Evolutionary conservation across 805 yeast species (phyloP), one percentile per base, ranked within the genome.

Genomic region (Candida taoyuanica): DNA sequence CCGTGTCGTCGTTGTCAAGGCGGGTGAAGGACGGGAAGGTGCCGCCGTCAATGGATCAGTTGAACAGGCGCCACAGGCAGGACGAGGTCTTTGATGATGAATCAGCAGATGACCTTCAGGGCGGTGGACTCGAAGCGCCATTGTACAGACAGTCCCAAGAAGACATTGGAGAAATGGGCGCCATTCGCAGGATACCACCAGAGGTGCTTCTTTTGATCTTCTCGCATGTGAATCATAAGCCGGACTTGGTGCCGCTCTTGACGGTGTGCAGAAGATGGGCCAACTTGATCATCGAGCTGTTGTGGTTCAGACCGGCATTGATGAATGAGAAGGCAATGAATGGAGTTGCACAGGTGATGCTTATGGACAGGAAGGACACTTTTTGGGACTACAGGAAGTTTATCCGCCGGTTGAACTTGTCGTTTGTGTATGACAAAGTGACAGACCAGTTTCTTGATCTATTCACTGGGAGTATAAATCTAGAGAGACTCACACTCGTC

Each of bases 281-380:
- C 9, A 74, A 77, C 48, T 67, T 85, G 29, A 78, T 85, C 12
- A 78, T 87, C 9, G 95, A 85, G 52, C 69, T 81, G 29, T 65
- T 89, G 21, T 89, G 96, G 94, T 85, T 85, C 56, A 74, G 98
- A 42, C 96, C 97, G 3, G 75, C 74, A 30, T 70, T 85, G 59
- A 74, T 72, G 44, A 67, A 69, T 43, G 70, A 67, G 32, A 42
- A 56, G 2, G 67, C 78, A 3, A 73, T 77, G 47, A 60, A 61
- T 31, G 73, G 74, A 44, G 71, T 88, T 34, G 65, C 73, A 33
- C 63, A 67, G 31, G 76, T 86, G 30, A 72, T 82, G 71, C 64
- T 64, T 31, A 47, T 63, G 31, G 75, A 78, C 15, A 60, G 67
- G 37, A 55, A 45, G 5, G 53, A 61, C 28, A 78, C 85, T 1